Base-by-base conservation (phyloP, 345 rosid species). In the Corchorus capsularis region DNA sequence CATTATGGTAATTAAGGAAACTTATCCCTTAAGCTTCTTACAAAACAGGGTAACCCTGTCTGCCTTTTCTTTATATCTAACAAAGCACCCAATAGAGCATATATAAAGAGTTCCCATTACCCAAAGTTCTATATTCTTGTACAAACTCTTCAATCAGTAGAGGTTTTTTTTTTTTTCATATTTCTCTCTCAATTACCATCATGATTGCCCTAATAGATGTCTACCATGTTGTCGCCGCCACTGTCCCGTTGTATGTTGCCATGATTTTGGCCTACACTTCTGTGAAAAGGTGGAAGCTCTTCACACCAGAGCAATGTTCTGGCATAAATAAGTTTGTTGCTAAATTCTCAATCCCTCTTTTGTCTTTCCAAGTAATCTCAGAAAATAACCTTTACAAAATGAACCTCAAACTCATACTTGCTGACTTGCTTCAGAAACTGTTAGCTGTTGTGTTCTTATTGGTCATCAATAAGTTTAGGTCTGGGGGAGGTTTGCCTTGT, bases 301-400 rank as follows among this genome's bases (percentile, higher is more conserved):
- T 95, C 61, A 85, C 96, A 11, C 88, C 92, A 0, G 92, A 95
- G 43, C 99, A 95, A 81, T 93, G 97, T 78, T 83, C 89, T 50
- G 99, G 98, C 65, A 93, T 95, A 66, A 93, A 92, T 90, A 95
- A 85, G 85, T 90, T 93, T 56, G 99, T 93, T 11, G 92, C 98
- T 4, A 93, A 95, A 79, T 89, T 92, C 67, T 90, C 97, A 3
- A 84, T 95, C 54, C 99, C 98, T 4, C 80, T 93, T 54, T 72
- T 95, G 52, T 88, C 98, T 16, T 93, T 95, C 84, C 93, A 92
- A 69, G 86, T 93, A 53, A 84, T 95, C 56, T 84, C 94, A 16
- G 66, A 78, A 47, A 92, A 83, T 88, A 87, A 95, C 79, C 98
- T 93, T 0, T 93, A 85, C 79, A 84, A 83, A 63, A 92, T 95